phyloP scores from a whole-genome alignment of 352 stramenopile species.

The Detonula confervacea region DNA sequence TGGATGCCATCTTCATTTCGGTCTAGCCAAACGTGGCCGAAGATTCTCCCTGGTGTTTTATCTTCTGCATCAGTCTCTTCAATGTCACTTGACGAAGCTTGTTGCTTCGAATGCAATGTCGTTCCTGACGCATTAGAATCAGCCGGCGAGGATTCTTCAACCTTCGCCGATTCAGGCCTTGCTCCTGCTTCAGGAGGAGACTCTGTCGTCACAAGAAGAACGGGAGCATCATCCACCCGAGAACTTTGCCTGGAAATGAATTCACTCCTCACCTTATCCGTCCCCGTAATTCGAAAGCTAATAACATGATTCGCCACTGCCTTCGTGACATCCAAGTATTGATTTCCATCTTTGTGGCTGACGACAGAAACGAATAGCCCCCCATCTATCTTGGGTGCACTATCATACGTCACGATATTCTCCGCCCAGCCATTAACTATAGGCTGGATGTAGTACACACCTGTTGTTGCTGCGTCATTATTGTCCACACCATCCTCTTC shows the following conservation, averaged over 20 bases:
- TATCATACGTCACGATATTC: constrained; percentile 27
- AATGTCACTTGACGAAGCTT: too few species aligned
- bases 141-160: not conserved
- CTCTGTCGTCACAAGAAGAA: constrained; percentile 19
- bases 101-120: not conserved
- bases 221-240: not conserved
- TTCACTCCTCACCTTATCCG: constrained; percentile 15
- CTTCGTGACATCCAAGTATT: constrained; percentile 25
- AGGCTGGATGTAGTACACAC: constrained; percentile 36
- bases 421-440: constrained; percentile 23
- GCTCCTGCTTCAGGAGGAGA: too few species aligned
- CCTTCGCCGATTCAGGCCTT: not conserved
- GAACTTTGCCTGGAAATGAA: constrained; percentile 26
- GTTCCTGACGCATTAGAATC: not conserved
- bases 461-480: too few species aligned
- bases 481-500: not conserved
- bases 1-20: constrained; percentile 25
- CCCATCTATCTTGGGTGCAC: constrained; percentile 5
- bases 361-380: constrained; percentile 17
- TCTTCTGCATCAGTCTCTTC: not conserved
- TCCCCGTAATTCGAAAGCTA: constrained; percentile 28
- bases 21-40: constrained; percentile 41
- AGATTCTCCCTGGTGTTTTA: constrained; percentile 17
- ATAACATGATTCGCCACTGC: constrained; percentile 14
- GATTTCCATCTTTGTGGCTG: constrained; percentile 4